Evolutionary conservation across 495 filamentous ascomycete genomes (phyloP), one percentile per base, ranked within the genome.

Genomic region (Penicillium paradoxum): DNA sequence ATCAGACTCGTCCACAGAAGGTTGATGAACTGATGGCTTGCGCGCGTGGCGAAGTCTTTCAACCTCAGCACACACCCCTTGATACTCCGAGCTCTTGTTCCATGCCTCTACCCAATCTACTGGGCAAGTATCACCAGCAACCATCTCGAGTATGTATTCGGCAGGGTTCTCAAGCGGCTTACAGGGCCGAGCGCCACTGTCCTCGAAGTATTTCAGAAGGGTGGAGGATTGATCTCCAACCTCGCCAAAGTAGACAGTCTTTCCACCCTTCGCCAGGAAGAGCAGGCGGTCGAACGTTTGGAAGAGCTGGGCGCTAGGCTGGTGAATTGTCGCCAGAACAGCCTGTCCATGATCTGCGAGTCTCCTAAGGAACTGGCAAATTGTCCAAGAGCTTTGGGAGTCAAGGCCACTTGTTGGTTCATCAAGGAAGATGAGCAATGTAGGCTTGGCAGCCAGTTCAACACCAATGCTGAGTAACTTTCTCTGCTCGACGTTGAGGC

Each of bases 401-500:
- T 93, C 89, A 4, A 93, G 74, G 60, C 89, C 89, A 43, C 85
- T 89, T 10, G 89, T 92, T 9, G 90, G 91, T 58, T 96, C 90
- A 60, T 96, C 90, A 15, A 96, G 81, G 73, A 95, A 96, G 13
- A 96, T 78, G 4, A 95, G 75, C 8, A 95, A 77, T 22, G 82
- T 82, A 6, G 90, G 90, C 70, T 89, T 93, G 9, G 90, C 90
- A 24, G 87, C 90, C 32, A 96, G 79, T 58, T 96, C 90, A 38
- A 95, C 89, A 65, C 89, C 91, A 57, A 96, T 95, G 5, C 87
- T 95, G 4, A 95, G 70, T 40, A 87, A 79, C 64, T 96, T 96
- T 2, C 90, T 76, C 66, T 95, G 90, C 61, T 96, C 92, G 34
- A 96, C 90, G 62, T 93, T 95, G 41, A 97, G 15, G 18, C 47